Percentiles rank a stretch among this genome's conserved stretches.
Evolutionary conservation across 768 basidiomycete genomes (phyloP).

Genomic region (Aureoboletus auriporus): DNA sequence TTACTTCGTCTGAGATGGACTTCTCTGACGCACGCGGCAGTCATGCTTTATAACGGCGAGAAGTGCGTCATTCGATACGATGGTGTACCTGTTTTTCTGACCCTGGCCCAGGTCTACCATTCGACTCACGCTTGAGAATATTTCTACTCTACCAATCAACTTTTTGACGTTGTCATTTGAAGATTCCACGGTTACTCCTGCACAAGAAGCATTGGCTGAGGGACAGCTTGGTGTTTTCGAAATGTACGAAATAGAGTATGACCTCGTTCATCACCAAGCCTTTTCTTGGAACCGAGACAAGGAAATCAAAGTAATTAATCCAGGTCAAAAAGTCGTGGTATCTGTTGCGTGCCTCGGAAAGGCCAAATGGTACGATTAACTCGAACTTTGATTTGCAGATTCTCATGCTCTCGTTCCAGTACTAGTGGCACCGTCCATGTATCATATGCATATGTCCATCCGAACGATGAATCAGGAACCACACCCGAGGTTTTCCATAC

Average conservation of each 20-base stretch:
- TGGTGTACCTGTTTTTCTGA: neutral
- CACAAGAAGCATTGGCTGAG: slow-evolving; percentile 74
- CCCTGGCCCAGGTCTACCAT: slow-evolving; percentile 55
- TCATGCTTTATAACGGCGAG: slow-evolving; percentile 96
- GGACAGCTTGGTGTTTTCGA: slow-evolving; percentile 80
- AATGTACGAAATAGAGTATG: slow-evolving; percentile 87
- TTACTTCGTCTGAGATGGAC: slow-evolving; percentile 80
- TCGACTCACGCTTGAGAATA: slow-evolving; percentile 86
- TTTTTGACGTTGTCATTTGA: slow-evolving; percentile 86
- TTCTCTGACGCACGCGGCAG: slow-evolving; percentile 87
- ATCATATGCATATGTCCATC: slow-evolving; percentile 73
- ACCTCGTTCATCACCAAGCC: slow-evolving; percentile 69
- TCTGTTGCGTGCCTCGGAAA: slow-evolving; percentile 82
- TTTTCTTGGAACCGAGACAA: slow-evolving; percentile 64
- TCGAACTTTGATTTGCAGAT: neutral
- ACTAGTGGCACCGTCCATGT: slow-evolving; percentile 75
- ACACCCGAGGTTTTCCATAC: slow-evolving; percentile 66
- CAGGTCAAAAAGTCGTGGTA: slow-evolving; percentile 68
- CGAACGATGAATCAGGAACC: slow-evolving; percentile 29
- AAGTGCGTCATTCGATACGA: slow-evolving; percentile 45
- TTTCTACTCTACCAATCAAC: slow-evolving; percentile 76
- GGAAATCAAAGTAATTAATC: slow-evolving; percentile 49
- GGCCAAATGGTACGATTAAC: slow-evolving; percentile 73
- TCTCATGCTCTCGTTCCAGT: slow-evolving; percentile 37
- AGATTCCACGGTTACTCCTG: slow-evolving; percentile 80